A percentile compares a stretch with the other conserved stretches of the same genome.
Conservation (phyloP, 306 rosid species). For the Hippophae gyantsensis region DNA sequence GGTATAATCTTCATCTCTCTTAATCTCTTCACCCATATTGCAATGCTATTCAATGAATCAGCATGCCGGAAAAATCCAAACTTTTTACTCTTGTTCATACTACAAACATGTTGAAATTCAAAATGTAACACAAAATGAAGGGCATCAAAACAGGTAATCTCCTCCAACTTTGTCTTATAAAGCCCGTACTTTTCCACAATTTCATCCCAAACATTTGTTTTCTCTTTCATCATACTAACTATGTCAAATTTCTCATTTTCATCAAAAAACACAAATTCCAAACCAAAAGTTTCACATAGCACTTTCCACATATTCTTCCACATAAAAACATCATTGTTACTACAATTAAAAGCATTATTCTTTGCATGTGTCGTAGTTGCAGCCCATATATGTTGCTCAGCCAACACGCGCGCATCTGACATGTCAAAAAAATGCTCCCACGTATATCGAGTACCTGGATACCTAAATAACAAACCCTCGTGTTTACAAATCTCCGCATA, state of each 20-base stretch:
- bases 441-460: conserved; percentile 23
- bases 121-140: neutral
- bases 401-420: conserved; percentile 22
- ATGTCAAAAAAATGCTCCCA: conserved; percentile 45
- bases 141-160: conserved; percentile 12
- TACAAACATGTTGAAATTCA: conserved; percentile 33
- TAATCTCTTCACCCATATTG: conserved; percentile 11
- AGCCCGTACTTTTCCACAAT: conserved; percentile 33
- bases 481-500: conserved; percentile 25
- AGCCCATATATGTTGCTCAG: conserved; percentile 41
- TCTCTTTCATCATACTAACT: conserved; percentile 26
- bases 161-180: conserved; percentile 26
- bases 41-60: conserved; percentile 24
- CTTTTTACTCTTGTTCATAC: conserved; percentile 34
- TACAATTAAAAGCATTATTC: conserved; percentile 34
- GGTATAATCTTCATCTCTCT: conserved; percentile 38
- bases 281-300: conserved; percentile 2
- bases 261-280: conserved; percentile 24
- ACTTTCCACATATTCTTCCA: conserved; percentile 34
- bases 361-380: conserved; percentile 14
- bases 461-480: conserved; percentile 22
- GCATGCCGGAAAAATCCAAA: conserved; percentile 25
- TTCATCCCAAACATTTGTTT: conserved; percentile 30
- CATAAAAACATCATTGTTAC: conserved; percentile 27
- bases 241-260: conserved; percentile 20